Conservation (phyloP, 257 asterid species). For the Nicotiana sylvestris region DNA sequence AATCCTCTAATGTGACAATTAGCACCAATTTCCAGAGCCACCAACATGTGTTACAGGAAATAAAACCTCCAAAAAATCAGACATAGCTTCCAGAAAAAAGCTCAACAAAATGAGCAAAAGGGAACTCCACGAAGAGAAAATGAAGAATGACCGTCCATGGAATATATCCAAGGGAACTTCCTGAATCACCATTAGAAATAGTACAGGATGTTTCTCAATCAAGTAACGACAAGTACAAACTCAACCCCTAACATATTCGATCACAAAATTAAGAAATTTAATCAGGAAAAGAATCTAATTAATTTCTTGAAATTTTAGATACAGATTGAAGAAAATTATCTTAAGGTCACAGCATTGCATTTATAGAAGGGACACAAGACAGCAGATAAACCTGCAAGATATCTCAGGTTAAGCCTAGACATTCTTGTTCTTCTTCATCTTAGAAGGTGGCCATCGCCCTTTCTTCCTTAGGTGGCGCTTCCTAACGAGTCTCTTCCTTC, state of each 20-base stretch:
- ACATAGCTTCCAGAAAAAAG: background rate
- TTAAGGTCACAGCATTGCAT: conserved; percentile 8
- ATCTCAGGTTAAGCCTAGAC: conserved; percentile 37
- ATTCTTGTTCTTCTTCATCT: conserved; percentile 88
- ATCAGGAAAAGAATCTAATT: background rate
- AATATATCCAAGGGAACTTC: background rate
- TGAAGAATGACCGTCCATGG: background rate
- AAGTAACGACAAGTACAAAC: background rate
- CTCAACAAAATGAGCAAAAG: background rate
- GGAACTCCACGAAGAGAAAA: background rate
- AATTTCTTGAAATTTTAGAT: background rate
- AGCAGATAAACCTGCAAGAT: conserved; percentile 34
- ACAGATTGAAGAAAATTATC: conserved; percentile 11
- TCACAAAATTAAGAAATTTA: background rate
- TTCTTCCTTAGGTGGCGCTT: conserved; percentile 93
- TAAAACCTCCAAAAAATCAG: background rate
- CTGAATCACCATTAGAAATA: background rate
- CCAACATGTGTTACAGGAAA: background rate
- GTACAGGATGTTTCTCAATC: background rate
- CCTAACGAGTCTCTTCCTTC: conserved; percentile 82
- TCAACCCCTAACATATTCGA: background rate
- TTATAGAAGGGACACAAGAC: background rate
- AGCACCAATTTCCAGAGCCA: background rate
- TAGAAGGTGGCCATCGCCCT: conserved; percentile 98
- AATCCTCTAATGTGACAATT: background rate